phyloP scores from a whole-genome alignment of 2,329 filamentous ascomycete species.

The Lojkania enalia region DNA sequence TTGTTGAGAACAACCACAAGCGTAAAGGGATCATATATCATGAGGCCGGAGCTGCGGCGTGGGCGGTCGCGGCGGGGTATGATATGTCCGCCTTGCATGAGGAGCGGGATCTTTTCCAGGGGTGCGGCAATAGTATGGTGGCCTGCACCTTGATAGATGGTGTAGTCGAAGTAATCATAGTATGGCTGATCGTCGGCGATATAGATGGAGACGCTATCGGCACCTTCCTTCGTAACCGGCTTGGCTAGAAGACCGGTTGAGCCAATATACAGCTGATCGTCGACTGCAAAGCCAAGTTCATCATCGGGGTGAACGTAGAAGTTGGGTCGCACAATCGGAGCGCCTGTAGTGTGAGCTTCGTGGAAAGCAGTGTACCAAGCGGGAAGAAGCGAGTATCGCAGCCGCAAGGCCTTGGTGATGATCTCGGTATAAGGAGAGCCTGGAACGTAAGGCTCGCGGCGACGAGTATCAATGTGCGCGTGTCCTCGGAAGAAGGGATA shows the following conservation, averaged over 20 bases:
- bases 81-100: conserved; percentile 93
- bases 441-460: conserved; percentile 88
- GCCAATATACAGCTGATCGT: conserved; percentile 92
- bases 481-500: conserved; percentile 98
- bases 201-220: conserved; percentile 75
- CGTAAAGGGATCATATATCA: conserved; percentile 95
- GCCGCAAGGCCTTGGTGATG: conserved; percentile 81
- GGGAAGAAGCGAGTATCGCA: conserved; percentile 87
- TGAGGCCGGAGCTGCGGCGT: conserved; percentile 80
- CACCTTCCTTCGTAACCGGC: conserved; percentile 79
- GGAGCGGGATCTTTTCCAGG: conserved; percentile 81
- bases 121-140: conserved; percentile 75
- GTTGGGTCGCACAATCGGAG: conserved; percentile 87
- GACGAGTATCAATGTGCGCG: conserved; percentile 93
- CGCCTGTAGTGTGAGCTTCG: conserved; percentile 78
- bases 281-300: conserved; percentile 82
- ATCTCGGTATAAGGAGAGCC: conserved; percentile 84
- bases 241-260: conserved; percentile 89
- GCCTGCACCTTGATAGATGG: conserved; percentile 71
- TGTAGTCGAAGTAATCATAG: conserved; percentile 94
- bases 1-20: conserved; percentile 75
- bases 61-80: conserved; percentile 88
- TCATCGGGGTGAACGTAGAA: conserved; percentile 89
- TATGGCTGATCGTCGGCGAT: conserved; percentile 87
- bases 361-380: conserved; percentile 98